A percentile compares a stretch with the other conserved stretches of the same genome.
Evolutionary conservation across 148 eudicot species (phyloP).

Genomic region (Camellia japonica): DNA sequence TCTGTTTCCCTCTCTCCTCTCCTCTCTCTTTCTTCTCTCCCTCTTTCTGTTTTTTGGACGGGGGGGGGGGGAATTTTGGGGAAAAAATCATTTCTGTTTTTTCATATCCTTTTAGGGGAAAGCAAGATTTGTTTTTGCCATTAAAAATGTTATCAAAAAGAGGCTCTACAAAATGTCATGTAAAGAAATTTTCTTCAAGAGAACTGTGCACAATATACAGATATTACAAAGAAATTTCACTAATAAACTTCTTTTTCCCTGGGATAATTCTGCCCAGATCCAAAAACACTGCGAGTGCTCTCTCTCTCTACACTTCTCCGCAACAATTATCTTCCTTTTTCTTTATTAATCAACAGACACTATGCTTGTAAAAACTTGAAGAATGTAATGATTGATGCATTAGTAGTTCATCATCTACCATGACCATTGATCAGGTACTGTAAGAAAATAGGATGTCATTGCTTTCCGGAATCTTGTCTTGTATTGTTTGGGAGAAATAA

Average conservation of each 20-base stretch:
- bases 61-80: no score
- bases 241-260: neutral
- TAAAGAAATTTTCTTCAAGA: neutral
- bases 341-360: neutral
- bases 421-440: slow-evolving; percentile 95
- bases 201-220: neutral
- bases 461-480: slow-evolving; percentile 94
- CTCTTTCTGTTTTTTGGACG: no score
- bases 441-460: slow-evolving; percentile 88
- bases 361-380: neutral
- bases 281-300: neutral
- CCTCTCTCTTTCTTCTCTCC: no score
- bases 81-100: no score
- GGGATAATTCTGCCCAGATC: neutral
- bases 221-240: slow-evolving; percentile 3
- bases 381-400: neutral
- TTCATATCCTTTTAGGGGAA: no score
- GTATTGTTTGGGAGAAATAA: slow-evolving; percentile 88
- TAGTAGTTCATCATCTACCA: slow-evolving; percentile 23
- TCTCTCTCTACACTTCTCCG: neutral
- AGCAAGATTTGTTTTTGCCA: no score
- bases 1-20: no score
- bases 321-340: neutral
- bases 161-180: neutral
- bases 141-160: neutral